Evolutionary conservation across 306 rosid species (phyloP).

Genomic region (Quercus cerris): DNA sequence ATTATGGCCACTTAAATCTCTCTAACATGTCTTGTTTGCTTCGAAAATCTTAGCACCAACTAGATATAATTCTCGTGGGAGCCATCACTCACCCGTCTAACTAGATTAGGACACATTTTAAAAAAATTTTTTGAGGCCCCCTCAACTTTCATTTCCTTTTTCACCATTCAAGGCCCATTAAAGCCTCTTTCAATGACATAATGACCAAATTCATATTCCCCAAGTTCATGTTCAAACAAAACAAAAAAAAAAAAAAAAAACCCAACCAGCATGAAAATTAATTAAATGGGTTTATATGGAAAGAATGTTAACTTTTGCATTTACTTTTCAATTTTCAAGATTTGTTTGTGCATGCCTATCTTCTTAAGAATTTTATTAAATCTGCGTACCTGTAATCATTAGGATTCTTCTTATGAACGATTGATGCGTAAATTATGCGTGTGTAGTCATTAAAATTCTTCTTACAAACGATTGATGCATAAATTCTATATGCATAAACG

Average conservation of each 20-base stretch:
- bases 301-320: background rate
- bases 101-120: slow-evolving; percentile 12
- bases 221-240: background rate
- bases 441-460: slow-evolving; percentile 49
- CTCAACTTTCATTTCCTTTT: too few relatives aligned
- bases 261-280: background rate
- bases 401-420: slow-evolving; percentile 26
- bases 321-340: background rate
- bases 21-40: slow-evolving; percentile 52
- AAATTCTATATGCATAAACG: too few relatives aligned
- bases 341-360: slow-evolving; percentile 43
- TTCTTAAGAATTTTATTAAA: slow-evolving; percentile 13
- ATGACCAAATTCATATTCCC: background rate
- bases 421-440: slow-evolving; percentile 18
- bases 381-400: slow-evolving; percentile 47
- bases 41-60: slow-evolving; percentile 38
- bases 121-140: background rate
- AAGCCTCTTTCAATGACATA: background rate
- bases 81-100: slow-evolving; percentile 35
- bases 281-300: background rate
- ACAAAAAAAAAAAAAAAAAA: too few relatives aligned
- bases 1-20: slow-evolving; percentile 46
- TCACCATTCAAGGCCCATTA: background rate
- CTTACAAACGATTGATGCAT: background rate
- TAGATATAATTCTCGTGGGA: slow-evolving; percentile 44